phyloP scores from a whole-genome alignment of 139 green algal genomes.

The Penium margaritaceum region DNA sequence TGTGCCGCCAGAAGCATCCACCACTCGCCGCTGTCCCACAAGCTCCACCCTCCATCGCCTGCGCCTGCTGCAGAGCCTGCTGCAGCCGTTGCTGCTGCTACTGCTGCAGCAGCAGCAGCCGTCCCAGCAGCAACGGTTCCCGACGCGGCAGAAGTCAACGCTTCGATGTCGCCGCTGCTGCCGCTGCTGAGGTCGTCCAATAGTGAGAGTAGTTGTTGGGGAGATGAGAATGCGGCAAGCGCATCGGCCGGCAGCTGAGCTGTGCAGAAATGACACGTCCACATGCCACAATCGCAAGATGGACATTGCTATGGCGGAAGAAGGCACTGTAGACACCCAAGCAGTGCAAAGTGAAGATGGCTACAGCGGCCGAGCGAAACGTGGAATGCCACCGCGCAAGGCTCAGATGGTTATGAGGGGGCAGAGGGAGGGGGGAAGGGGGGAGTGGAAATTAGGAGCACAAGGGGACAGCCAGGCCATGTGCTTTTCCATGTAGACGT shows the following conservation, averaged over 20 bases:
- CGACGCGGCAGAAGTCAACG: background rate
- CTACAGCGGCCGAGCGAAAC: background rate
- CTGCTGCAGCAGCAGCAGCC: background rate
- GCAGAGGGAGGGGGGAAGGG: background rate
- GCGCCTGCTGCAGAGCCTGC: background rate
- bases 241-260: background rate
- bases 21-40: conserved; percentile 4
- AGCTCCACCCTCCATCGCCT: background rate
- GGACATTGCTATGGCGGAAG: background rate
- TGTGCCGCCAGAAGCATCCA: conserved; percentile 12
- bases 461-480: background rate
- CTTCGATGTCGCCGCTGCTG: too few relatives aligned
- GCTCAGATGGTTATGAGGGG: too few relatives aligned
- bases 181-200: too few relatives aligned
- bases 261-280: background rate
- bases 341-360: background rate
- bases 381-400: background rate
- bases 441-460: background rate
- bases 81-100: background rate
- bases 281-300: background rate
- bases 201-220: too few relatives aligned
- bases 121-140: background rate
- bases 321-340: background rate
- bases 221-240: too few relatives aligned
- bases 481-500: background rate